Conservation (phyloP, 371 early-diverging fungal species). For the Mortierella sp. region DNA sequence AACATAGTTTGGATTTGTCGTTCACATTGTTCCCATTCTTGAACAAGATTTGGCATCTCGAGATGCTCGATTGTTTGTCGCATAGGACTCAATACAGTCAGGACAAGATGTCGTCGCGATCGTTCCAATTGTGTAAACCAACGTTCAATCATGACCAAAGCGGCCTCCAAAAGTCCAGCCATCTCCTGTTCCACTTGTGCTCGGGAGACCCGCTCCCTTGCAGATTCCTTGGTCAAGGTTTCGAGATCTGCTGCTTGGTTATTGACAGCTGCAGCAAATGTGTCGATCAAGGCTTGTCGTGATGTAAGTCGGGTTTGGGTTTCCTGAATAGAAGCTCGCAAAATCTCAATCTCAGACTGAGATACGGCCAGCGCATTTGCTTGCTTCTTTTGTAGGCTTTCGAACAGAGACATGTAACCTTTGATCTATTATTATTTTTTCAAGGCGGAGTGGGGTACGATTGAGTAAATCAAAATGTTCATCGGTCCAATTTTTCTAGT, state of each 20-base stretch:
- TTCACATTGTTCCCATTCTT: slow-evolving; percentile 33
- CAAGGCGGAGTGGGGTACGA: neutral
- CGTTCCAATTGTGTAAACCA: slow-evolving; percentile 20
- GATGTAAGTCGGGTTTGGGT: slow-evolving; percentile 15
- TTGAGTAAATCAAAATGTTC: too few relatives aligned
- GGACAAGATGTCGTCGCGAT: slow-evolving; percentile 1
- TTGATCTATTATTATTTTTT: slow-evolving; percentile 30
- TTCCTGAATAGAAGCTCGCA: slow-evolving; percentile 13
- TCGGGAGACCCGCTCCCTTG: slow-evolving; percentile 19
- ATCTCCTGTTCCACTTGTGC: slow-evolving; percentile 42
- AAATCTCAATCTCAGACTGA: slow-evolving; percentile 26
- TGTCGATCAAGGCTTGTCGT: slow-evolving; percentile 31
- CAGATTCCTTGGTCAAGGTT: slow-evolving; percentile 13
- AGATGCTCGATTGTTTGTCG: slow-evolving; percentile 24
- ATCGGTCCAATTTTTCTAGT: too few relatives aligned
- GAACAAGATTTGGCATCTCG: slow-evolving; percentile 13
- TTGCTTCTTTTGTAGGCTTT: slow-evolving; percentile 49
- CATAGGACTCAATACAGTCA: slow-evolving; percentile 9
- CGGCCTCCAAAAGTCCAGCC: slow-evolving; percentile 35
- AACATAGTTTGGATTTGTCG: slow-evolving; percentile 5
- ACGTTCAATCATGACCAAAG: slow-evolving; percentile 37
- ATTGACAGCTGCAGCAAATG: slow-evolving; percentile 18
- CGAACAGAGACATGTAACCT: slow-evolving; percentile 48
- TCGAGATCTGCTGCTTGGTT: slow-evolving; percentile 34
- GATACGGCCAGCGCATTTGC: slow-evolving; percentile 40